These are phyloP conservation scores for Mortierella sp. DNA, from an alignment of 371 early-diverging fungal genomes.

Conservation along the genomic window DNA sequence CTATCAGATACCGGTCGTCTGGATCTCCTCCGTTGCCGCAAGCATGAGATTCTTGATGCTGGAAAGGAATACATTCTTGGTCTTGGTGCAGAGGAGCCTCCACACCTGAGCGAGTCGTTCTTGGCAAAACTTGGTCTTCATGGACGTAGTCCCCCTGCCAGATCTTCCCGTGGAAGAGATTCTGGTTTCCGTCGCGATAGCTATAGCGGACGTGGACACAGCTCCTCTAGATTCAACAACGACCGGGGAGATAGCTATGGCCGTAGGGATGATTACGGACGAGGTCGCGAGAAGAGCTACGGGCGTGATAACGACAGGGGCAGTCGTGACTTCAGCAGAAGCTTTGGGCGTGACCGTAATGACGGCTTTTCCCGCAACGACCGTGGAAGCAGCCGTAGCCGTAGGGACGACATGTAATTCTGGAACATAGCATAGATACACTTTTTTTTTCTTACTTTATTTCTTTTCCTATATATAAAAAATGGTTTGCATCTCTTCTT, in stretches of 20 bases:
- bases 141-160: neutral
- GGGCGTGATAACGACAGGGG: conserved; percentile 26
- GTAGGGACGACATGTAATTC: no score
- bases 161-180: conserved; percentile 7
- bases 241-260: no score
- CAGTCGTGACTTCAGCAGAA: conserved; percentile 11
- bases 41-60: conserved; percentile 54
- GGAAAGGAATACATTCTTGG: conserved; percentile 55
- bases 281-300: conserved; percentile 10
- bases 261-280: conserved; percentile 10
- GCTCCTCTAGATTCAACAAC: no score
- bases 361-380: conserved; percentile 13
- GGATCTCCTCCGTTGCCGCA: conserved; percentile 54
- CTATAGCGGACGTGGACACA: conserved; percentile 2
- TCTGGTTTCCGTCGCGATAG: conserved; percentile 3
- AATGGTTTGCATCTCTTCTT: no score
- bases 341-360: neutral
- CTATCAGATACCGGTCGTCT: conserved; percentile 54
- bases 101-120: conserved; percentile 59
- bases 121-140: conserved; percentile 60
- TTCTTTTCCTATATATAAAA: no score
- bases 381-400: no score
- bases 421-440: no score
- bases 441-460: no score
- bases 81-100: conserved; percentile 61